A percentile compares a stretch with the other conserved stretches of the same genome.
Evolutionary conservation across 192 early-diverging fungal species (phyloP).

Genomic region (Coemansia sp.): DNA sequence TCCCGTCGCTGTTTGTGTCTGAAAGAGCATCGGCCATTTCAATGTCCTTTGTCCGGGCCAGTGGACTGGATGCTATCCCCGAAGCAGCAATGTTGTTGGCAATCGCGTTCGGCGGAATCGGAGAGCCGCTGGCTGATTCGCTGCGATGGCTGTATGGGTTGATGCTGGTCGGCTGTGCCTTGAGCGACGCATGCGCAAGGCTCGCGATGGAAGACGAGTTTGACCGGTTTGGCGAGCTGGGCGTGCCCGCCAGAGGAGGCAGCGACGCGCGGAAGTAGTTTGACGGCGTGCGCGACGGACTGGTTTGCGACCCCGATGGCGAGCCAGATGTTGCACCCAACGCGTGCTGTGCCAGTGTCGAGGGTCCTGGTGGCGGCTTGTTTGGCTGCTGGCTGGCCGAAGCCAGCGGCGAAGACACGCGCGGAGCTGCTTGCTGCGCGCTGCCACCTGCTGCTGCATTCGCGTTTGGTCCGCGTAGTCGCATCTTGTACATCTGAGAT

Average conservation of each 20-base stretch:
- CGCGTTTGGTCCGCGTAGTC: constrained; percentile 37
- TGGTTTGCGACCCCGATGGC: background rate
- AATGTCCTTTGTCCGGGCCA: constrained; percentile 8
- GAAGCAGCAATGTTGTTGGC: constrained; percentile 1
- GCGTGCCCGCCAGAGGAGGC: constrained; percentile 40
- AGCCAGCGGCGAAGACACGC: constrained; percentile 42
- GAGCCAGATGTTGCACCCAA: background rate
- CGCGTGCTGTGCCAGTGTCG: constrained; percentile 25
- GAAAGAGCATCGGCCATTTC: constrained; percentile 3
- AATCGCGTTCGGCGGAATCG: constrained; percentile 3
- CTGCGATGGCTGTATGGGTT: constrained; percentile 50
- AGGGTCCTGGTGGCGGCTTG: constrained; percentile 6
- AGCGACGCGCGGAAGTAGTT: constrained; percentile 54
- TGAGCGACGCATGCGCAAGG: constrained; percentile 31
- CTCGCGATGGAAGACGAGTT: constrained; percentile 48
- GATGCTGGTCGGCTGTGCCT: constrained; percentile 16
- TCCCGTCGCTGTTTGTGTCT: background rate
- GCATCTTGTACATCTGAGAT: constrained; percentile 53
- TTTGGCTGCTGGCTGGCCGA: constrained; percentile 7
- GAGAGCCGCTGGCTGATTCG: background rate
- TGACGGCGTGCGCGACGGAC: constrained; percentile 38
- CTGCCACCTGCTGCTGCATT: background rate
- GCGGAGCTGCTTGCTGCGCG: constrained; percentile 10
- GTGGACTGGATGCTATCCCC: constrained; percentile 18
- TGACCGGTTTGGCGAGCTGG: constrained; percentile 21